Base-by-base conservation (phyloP, 2,329 filamentous ascomycete species). In the Lizonia empirigonia region DNA sequence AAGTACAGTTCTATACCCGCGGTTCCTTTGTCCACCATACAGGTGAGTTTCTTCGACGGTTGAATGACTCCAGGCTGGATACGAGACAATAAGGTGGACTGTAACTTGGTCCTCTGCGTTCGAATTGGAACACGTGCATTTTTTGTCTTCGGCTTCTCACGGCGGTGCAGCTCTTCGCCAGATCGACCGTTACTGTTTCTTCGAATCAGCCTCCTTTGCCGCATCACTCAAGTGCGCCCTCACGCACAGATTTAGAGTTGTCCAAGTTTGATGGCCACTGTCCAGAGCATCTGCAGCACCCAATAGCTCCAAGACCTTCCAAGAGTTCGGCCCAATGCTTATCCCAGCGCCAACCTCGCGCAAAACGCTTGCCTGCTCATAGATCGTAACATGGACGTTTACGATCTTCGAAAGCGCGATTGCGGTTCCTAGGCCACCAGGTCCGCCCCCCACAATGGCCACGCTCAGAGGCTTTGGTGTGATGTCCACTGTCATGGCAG, bases 281-380 rank as follows among this genome's bases (percentile, higher is more conserved):
- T 45, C 39, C 30, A 58, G 16, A 10, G 52, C 55, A 35, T 76
- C 69, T 4, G 73, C 76, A 2, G 74, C 77, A 8, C 77, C 78
- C 2, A 80, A 67, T 22, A 80, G 56, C 36, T 76, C 76, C 13
- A 81, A 62, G 5, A 80, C 74, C 35, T 72, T 77, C 79, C 78
- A 81, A 12, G 73, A 74, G 58, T 80, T 80, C 7, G 72, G 65
- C 1, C 74, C 72, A 13, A 80, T 75, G 36, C 71, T 74, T 46
- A 81, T 79, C 0, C 78, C 79, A 0, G 78, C 78, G 0, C 78
- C 78, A 5, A 78, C 74, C 56, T 81, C 78, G 24, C 76, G 64
- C n/a, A 80, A 60, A 15, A 75, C 65, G 6, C 55, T 67, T 1
- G 76, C 76, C 48, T 79, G 73, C 50, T 81, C 78, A 42, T 78